phyloP scores from a whole-genome alignment of 2,329 filamentous ascomycete genomes.

The Trichoderma sp. region DNA sequence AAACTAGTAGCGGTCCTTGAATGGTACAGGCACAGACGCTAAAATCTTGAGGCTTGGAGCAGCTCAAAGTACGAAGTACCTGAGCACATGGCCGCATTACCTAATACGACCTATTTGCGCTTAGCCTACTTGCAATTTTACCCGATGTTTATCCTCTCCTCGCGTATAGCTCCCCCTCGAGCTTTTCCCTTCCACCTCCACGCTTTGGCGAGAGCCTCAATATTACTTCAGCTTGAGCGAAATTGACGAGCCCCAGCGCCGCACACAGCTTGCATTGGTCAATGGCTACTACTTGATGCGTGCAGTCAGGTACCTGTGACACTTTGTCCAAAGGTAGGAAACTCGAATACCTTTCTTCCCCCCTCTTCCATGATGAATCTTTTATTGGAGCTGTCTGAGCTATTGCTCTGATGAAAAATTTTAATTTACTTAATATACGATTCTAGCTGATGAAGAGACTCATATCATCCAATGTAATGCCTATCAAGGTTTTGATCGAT shows the following conservation, averaged over 20 bases:
- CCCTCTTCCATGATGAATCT: slow-evolving; percentile 43
- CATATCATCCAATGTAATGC: not conserved
- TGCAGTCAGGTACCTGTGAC: not conserved
- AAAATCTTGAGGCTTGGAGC: not conserved
- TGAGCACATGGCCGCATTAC: not conserved
- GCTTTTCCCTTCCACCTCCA: slow-evolving; percentile 14
- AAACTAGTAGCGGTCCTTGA: not conserved
- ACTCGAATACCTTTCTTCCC: not conserved
- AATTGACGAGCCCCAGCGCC: slow-evolving; percentile 2
- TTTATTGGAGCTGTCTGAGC: slow-evolving; percentile 80
- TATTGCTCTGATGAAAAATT: slow-evolving; percentile 60
- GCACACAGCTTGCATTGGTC: not conserved
- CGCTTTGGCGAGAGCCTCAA: not conserved
- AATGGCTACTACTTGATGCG: slow-evolving; percentile 9
- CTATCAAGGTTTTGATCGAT: not conserved
- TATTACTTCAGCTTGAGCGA: slow-evolving; percentile 12
- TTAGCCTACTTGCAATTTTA: too few species aligned
- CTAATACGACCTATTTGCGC: not conserved
- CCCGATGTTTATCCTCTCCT: slow-evolving; percentile 9
- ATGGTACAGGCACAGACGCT: not conserved
- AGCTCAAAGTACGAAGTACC: not conserved
- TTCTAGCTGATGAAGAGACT: slow-evolving; percentile 35
- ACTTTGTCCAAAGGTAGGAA: slow-evolving; percentile 25
- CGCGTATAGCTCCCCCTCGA: slow-evolving; percentile 6
- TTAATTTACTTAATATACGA: slow-evolving; percentile 55